phyloP scores from a whole-genome alignment of 768 basidiomycete species.

The Sarcodon aspratus region DNA sequence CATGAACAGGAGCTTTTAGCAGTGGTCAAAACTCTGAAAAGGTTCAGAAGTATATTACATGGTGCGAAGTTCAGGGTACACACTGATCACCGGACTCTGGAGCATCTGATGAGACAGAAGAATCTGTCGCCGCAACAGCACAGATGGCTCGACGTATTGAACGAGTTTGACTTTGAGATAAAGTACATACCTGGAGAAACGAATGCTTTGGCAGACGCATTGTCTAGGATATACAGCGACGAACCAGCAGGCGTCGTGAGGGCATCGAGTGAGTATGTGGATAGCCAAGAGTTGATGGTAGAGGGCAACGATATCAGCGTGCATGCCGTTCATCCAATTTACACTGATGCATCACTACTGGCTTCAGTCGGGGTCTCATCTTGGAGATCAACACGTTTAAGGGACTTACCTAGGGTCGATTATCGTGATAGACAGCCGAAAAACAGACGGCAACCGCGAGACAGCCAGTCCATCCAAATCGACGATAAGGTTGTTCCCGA shows the following conservation, averaged over 20 bases:
- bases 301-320: not conserved
- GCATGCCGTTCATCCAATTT: not conserved
- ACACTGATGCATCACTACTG: not conserved
- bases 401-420: not conserved
- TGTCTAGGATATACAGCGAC: constrained; percentile 13
- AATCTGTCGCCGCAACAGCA: constrained; percentile 15
- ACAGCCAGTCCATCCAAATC: not conserved
- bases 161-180: constrained; percentile 20
- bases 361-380: not conserved
- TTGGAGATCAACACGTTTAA: not conserved
- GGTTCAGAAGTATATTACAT: constrained; percentile 13
- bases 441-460: not conserved
- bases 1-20: constrained; percentile 26
- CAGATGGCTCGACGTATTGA: constrained; percentile 16
- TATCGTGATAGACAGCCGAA: not conserved
- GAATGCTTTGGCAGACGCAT: constrained; percentile 16
- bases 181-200: constrained; percentile 16
- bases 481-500: not conserved
- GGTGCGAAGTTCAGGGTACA: constrained; percentile 12
- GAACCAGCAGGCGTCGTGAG: constrained; percentile 12
- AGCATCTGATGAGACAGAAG: constrained; percentile 11
- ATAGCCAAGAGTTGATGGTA: constrained; percentile 5
- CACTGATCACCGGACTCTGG: constrained; percentile 19
- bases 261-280: constrained; percentile 10
- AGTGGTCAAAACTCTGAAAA: constrained; percentile 25